Percentiles rank a stretch among this genome's conserved stretches.
These are phyloP conservation scores for Vigna trinervia DNA, from an alignment of 306 rosid species.

Conservation along the genomic window DNA sequence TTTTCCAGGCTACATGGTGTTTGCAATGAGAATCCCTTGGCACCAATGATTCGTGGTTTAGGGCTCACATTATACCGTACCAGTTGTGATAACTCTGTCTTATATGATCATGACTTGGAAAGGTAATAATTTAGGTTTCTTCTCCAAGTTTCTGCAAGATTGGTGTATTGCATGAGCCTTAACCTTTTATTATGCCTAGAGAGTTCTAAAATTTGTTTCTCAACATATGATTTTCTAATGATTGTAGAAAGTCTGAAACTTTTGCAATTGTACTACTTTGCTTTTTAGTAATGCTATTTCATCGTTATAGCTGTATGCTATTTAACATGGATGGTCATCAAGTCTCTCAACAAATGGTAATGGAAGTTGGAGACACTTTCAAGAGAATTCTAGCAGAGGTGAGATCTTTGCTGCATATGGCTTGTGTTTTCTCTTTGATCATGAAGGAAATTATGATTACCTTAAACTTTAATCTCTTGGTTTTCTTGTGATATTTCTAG, in stretches of 20 bases:
- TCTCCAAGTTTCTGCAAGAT: slow-evolving; percentile 5
- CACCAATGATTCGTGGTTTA: slow-evolving; percentile 76
- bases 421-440: slow-evolving; percentile 2
- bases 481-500: slow-evolving; percentile 38
- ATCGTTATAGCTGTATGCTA: slow-evolving; percentile 54
- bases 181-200: neutral
- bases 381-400: slow-evolving; percentile 77
- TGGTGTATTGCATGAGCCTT: neutral
- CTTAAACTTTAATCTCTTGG: slow-evolving; percentile 31
- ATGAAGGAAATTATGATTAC: neutral
- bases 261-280: slow-evolving; percentile 12
- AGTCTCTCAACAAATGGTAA: slow-evolving; percentile 74
- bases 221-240: slow-evolving; percentile 4
- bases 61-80: slow-evolving; percentile 82
- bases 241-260: neutral
- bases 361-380: slow-evolving; percentile 75
- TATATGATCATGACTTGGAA: slow-evolving; percentile 93
- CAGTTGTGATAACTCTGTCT: slow-evolving; percentile 81
- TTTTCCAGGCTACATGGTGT: slow-evolving; percentile 85
- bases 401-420: slow-evolving; percentile 35
- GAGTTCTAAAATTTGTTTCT: neutral
- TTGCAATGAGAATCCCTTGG: slow-evolving; percentile 89
- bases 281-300: slow-evolving; percentile 50
- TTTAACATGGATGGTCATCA: slow-evolving; percentile 67
- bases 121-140: slow-evolving; percentile 57